Evolutionary conservation across 2,329 filamentous ascomycete species (phyloP), one percentile per base, ranked within the genome.

Genomic region (Calonectria ilicicola): DNA sequence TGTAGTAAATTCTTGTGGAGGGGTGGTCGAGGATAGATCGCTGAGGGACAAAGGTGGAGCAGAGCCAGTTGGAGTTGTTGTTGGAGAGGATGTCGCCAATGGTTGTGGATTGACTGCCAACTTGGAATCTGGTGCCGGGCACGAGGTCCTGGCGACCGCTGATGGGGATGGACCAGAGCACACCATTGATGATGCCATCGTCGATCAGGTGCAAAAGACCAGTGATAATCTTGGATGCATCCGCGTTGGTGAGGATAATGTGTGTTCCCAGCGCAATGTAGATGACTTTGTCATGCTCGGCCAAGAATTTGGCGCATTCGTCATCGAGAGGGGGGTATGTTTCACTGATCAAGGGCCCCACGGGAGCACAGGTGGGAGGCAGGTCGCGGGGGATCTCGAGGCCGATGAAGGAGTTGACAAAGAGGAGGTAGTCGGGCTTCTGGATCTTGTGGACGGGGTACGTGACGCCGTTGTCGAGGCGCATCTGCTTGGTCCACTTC

Each of bases 191-290:
- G 10, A 80, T 68, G 6, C 79, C 78, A 1, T 56, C 69, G 8
- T 78, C 75, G 19, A 82, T 67, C 6, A 76, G 73, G 15, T 74
- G 71, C 9, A 80, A 49, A 19, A 86, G 70, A 1, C 81, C 84
- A 8, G 75, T 44, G 4, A 86, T 70, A 26, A 86, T 74, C 56
- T 82, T 81, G 12, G 74, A 67, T 1, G 83, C 69, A n/a, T 84
- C 79, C 2, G 76, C 72, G 3, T 76, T 46, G 2, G 78, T 72
- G 1, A 87, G 76, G 9, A 79, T 75, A 10, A 87, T 78, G 65
- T 87, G 86, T 0, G 85, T 87, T 2, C 85, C 85, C 0, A 87
- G 80, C 0, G 83, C 81, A n/a, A 86, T 70, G 70, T 86, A 87
- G 3, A 86, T 67, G 2, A 82, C 80, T n/a, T 75, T 80, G 7